Conservation (phyloP, 345 rosid species). For the Rhodamnia rubescens region DNA sequence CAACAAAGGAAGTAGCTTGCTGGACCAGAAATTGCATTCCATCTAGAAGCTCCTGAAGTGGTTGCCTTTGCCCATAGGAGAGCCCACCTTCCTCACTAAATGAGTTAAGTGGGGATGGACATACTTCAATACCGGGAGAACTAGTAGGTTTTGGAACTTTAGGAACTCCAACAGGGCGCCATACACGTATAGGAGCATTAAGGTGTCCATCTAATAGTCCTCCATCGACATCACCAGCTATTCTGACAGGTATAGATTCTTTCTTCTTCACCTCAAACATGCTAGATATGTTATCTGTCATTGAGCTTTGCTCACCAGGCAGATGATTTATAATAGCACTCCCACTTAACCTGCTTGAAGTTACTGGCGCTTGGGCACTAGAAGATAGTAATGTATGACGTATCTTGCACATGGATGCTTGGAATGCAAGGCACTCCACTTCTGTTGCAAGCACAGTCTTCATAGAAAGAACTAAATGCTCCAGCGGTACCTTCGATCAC, state of each 20-base stretch:
- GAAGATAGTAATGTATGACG: slow-evolving; percentile 59
- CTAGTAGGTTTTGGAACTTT: slow-evolving; percentile 60
- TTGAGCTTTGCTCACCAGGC: slow-evolving; percentile 62
- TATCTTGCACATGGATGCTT: slow-evolving; percentile 83
- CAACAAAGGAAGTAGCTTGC: slow-evolving; percentile 97
- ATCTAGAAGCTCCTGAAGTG: slow-evolving; percentile 90
- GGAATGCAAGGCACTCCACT: slow-evolving; percentile 79
- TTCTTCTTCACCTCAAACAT: slow-evolving; percentile 73
- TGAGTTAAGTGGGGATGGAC: slow-evolving; percentile 58
- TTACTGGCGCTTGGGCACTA: slow-evolving; percentile 26
- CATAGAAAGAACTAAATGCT: slow-evolving; percentile 36
- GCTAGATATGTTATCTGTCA: slow-evolving; percentile 66
- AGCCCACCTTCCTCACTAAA: slow-evolving; percentile 69
- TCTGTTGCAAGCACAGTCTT: slow-evolving; percentile 78
- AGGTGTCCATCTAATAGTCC: slow-evolving; percentile 69
- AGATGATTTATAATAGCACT: slow-evolving; percentile 50
- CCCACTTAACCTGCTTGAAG: slow-evolving; percentile 52
- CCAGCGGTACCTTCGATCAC: slow-evolving; percentile 34
- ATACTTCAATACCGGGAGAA: slow-evolving; percentile 60
- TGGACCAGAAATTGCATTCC: slow-evolving; percentile 82
- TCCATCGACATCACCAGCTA: slow-evolving; percentile 87
- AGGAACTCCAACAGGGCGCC: slow-evolving; percentile 90
- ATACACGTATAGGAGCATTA: slow-evolving; percentile 87
- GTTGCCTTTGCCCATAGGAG: slow-evolving; percentile 83
- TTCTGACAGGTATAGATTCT: slow-evolving; percentile 79